phyloP scores from a whole-genome alignment of 345 rosid genomes.

The Cochlearia excelsa region DNA sequence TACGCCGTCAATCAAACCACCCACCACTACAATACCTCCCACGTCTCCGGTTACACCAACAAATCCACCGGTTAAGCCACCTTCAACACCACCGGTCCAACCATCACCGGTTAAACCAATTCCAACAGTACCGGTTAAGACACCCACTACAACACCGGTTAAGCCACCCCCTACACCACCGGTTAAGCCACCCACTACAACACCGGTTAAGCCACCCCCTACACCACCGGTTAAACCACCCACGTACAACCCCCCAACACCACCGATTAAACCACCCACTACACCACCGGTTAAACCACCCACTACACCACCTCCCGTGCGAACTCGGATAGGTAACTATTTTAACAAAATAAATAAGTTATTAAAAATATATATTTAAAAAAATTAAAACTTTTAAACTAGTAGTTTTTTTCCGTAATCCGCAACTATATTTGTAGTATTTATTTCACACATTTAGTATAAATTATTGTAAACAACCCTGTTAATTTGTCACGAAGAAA shows the following conservation, averaged over 20 bases:
- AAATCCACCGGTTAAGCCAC: constrained; percentile 7
- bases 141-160: constrained; percentile 17
- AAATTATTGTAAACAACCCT: no score
- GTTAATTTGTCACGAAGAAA: no score
- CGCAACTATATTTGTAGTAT: no score
- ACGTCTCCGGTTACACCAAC: constrained; percentile 1
- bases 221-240: constrained; percentile 23
- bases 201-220: not conserved
- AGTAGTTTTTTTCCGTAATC: no score
- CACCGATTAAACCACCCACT: not conserved
- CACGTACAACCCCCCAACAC: constrained; percentile 8
- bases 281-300: constrained; percentile 15
- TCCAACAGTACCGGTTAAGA: not conserved
- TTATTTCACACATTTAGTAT: no score
- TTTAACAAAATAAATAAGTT: not conserved
- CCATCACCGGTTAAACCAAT: constrained; percentile 21
- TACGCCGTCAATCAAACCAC: constrained; percentile 13
- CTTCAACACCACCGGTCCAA: constrained; percentile 13
- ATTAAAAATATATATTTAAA: no score
- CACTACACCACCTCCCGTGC: constrained; percentile 42
- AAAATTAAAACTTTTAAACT: no score
- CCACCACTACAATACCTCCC: constrained; percentile 2
- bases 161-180: constrained; percentile 16
- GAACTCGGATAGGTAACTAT: constrained; percentile 50
- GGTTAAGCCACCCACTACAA: constrained; percentile 18